These are phyloP conservation scores for Xylariaceae sp. DNA, from an alignment of 2,329 filamentous ascomycete species.

Conservation along the genomic window DNA sequence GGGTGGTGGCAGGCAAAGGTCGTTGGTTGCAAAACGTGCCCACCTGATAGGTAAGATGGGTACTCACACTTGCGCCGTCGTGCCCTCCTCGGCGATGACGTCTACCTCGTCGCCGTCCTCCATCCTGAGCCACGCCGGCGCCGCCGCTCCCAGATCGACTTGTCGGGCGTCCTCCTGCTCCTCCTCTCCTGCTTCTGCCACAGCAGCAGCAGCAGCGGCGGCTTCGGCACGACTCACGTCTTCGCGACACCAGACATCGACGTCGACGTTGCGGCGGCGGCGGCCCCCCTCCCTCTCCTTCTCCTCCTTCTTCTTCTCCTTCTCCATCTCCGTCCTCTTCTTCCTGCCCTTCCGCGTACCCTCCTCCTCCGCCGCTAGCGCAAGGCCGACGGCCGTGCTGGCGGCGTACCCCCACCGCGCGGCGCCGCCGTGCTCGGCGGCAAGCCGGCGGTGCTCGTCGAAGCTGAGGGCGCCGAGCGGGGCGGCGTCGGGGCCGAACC, in stretches of 20 bases:
- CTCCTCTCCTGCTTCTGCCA: constrained; percentile 18
- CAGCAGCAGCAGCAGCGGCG: constrained; percentile 23
- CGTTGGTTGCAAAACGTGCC: too few relatives aligned
- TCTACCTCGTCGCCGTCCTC: constrained; percentile 49
- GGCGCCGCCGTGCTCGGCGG: constrained; percentile 49
- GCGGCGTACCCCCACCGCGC: constrained; percentile 42
- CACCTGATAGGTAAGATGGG: not conserved
- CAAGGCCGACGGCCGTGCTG: constrained; percentile 52
- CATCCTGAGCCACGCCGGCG: constrained; percentile 52
- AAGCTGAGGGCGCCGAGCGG: constrained; percentile 61
- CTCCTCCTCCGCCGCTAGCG: constrained; percentile 21
- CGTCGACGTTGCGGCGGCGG: constrained; percentile 28
- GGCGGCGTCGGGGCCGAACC: constrained; percentile 53
- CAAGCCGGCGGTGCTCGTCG: constrained; percentile 57
- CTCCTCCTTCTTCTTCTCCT: too few relatives aligned
- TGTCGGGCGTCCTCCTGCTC: not conserved
- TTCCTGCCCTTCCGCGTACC: too few relatives aligned
- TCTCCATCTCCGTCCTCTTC: too few relatives aligned
- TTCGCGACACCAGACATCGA: constrained; percentile 61
- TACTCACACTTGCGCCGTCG: constrained; percentile 56
- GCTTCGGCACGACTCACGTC: constrained; percentile 55
- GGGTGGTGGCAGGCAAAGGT: too few relatives aligned
- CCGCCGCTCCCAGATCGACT: constrained; percentile 13
- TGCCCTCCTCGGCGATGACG: constrained; percentile 52
- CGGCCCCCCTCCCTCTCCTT: not conserved